Conservation (phyloP, 495 filamentous ascomycete species). For the Melanomma pulvis-pyrius region DNA sequence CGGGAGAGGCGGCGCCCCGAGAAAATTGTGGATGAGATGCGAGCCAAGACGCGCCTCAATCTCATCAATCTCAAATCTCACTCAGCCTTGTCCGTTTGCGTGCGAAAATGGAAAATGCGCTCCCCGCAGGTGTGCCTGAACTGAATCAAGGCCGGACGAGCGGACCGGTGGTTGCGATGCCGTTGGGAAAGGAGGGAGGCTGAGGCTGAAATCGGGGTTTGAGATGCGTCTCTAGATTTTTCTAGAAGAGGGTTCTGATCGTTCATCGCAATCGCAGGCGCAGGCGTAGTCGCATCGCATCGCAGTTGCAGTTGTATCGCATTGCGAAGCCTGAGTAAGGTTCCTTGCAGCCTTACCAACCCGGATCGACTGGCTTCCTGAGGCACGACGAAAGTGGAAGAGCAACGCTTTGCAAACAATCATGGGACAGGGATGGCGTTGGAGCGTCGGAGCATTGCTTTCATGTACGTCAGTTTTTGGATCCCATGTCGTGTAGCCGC, state of each 20-base stretch:
- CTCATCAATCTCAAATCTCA: too few species aligned
- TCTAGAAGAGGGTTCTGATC: constrained; percentile 11
- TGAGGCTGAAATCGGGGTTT: constrained; percentile 5
- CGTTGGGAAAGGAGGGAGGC: background rate
- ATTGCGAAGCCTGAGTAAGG: constrained; percentile 5
- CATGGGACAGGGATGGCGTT: background rate
- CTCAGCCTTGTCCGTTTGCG: background rate
- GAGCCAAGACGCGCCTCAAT: too few species aligned
- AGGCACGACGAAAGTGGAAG: background rate
- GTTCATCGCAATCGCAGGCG: background rate
- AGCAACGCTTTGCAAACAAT: background rate
- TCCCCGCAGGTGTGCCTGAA: background rate
- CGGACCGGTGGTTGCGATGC: background rate
- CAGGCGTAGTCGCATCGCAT: too few species aligned
- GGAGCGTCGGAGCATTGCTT: constrained; percentile 13
- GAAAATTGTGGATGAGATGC: too few species aligned
- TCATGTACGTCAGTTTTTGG: constrained; percentile 30
- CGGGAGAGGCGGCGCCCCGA: background rate
- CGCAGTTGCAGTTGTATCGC: too few species aligned
- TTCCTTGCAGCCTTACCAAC: constrained; percentile 16
- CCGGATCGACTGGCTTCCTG: background rate
- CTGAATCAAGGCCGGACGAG: background rate
- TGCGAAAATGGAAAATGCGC: background rate
- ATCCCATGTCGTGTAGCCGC: background rate
- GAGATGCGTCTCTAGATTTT: constrained; percentile 12